Evolutionary conservation across 257 asterid genomes (phyloP).

Genomic region (Lithospermum erythrorhizon): DNA sequence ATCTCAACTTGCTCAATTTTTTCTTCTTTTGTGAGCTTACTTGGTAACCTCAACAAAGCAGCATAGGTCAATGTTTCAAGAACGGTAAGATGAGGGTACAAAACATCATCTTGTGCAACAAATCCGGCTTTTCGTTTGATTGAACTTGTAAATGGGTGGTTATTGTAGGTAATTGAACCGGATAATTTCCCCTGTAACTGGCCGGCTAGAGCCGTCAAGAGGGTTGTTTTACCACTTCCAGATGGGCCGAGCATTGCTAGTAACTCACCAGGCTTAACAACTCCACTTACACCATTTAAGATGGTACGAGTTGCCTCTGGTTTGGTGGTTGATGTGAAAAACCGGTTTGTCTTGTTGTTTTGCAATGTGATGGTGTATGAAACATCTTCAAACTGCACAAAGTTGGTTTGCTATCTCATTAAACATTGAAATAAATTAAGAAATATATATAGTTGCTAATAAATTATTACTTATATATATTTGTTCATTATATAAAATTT

Average conservation of each 20-base stretch:
- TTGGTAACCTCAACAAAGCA: slow-evolving; percentile 55
- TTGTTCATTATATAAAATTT: too few species aligned
- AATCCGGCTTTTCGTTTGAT: slow-evolving; percentile 52
- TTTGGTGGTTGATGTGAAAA: slow-evolving; percentile 23
- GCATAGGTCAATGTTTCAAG: slow-evolving; percentile 63
- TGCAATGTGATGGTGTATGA: slow-evolving; percentile 33
- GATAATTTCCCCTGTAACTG: slow-evolving; percentile 51
- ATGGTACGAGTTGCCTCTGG: slow-evolving; percentile 33
- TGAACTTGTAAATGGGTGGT: slow-evolving; percentile 33
- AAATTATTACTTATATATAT: too few species aligned
- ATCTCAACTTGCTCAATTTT: slow-evolving; percentile 56
- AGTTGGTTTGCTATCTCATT: background rate
- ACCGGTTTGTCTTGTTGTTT: slow-evolving; percentile 8
- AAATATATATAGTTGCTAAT: too few species aligned
- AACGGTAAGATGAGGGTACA: slow-evolving; percentile 75
- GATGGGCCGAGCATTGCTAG: slow-evolving; percentile 89
- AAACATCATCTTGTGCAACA: slow-evolving; percentile 72
- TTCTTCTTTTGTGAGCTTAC: slow-evolving; percentile 28
- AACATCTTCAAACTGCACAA: slow-evolving; percentile 69
- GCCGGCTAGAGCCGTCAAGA: slow-evolving; percentile 67
- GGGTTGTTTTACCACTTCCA: slow-evolving; percentile 87
- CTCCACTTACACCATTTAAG: slow-evolving; percentile 49
- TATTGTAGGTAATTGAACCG: slow-evolving; percentile 59
- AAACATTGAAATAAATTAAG: too few species aligned
- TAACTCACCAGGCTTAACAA: slow-evolving; percentile 64